Evolutionary conservation across 1,139 yeast species (phyloP).

Genomic region (Candida pseudoviswanathii): DNA sequence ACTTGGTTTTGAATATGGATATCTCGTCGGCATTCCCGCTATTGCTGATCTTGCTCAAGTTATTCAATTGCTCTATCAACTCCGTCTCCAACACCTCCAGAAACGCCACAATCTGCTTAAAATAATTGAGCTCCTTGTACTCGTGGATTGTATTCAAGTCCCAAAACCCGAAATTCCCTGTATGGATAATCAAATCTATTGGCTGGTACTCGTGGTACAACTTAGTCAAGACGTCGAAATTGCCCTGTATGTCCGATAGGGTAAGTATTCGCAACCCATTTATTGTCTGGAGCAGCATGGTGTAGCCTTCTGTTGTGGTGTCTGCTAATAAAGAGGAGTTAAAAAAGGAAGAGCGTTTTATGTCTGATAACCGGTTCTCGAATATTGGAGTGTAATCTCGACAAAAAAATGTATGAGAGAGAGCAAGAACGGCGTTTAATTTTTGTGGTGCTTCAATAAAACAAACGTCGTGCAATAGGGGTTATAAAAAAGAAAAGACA

Average conservation of each 20-base stretch:
- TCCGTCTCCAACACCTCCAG: conserved; percentile 59
- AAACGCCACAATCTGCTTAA: conserved; percentile 69
- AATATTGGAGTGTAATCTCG: conserved; percentile 2
- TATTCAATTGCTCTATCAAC: conserved; percentile 47
- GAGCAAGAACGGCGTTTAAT: background rate
- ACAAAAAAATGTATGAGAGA: background rate
- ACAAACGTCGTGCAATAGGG: background rate
- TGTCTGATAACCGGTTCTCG: conserved; percentile 1
- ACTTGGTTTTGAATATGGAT: conserved; percentile 39
- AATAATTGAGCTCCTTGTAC: conserved; percentile 51
- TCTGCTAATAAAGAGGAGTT: background rate
- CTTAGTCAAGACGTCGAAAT: conserved; percentile 24
- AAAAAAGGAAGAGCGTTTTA: background rate
- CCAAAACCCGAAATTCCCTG: conserved; percentile 82
- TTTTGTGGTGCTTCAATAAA: background rate
- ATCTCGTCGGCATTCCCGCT: conserved; percentile 15
- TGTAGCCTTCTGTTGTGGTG: background rate
- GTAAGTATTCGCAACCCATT: conserved; percentile 23
- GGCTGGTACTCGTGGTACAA: conserved; percentile 22
- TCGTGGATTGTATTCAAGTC: conserved; percentile 56
- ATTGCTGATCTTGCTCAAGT: conserved; percentile 40
- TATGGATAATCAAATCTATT: conserved; percentile 53
- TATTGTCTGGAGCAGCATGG: conserved; percentile 5
- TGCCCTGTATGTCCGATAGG: conserved; percentile 39
- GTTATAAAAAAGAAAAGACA: background rate